These are phyloP conservation scores for Azolla pinnata DNA, from an alignment of 75 land plant genomes.

Conservation along the genomic window DNA sequence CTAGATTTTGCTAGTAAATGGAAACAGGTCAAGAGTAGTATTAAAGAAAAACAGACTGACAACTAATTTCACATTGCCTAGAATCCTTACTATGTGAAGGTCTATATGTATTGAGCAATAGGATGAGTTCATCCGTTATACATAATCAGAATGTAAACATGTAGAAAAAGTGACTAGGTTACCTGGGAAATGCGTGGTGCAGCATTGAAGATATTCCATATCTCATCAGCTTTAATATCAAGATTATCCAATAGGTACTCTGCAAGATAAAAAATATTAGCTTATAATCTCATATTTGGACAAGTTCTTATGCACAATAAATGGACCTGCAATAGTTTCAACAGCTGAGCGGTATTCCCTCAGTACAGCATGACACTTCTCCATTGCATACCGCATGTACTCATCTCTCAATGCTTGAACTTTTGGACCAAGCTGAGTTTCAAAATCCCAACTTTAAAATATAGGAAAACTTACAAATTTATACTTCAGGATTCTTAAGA, in stretches of 20 bases:
- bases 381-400: slow-evolving; percentile 81
- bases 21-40: too few species aligned
- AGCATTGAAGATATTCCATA: slow-evolving; percentile 70
- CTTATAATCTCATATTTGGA: slow-evolving; percentile 2
- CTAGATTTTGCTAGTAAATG: too few species aligned
- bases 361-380: slow-evolving; percentile 64
- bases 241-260: slow-evolving; percentile 72
- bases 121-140: too few species aligned
- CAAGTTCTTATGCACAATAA: neutral
- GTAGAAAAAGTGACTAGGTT: too few species aligned
- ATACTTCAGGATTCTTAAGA: too few species aligned
- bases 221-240: slow-evolving; percentile 63
- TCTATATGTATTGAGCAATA: too few species aligned
- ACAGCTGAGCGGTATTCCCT: slow-evolving; percentile 78
- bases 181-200: slow-evolving; percentile 87
- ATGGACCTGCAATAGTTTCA: slow-evolving; percentile 79
- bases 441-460: too few species aligned
- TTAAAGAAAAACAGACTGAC: too few species aligned
- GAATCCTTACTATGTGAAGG: too few species aligned
- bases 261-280: slow-evolving; percentile 10
- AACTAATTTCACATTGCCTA: too few species aligned
- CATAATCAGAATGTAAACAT: too few species aligned
- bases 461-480: too few species aligned
- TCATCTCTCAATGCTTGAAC: slow-evolving; percentile 82
- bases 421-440: slow-evolving; percentile 68